Conservation (phyloP, 352 stramenopile species). For the Globisporangium recalcitrans region DNA sequence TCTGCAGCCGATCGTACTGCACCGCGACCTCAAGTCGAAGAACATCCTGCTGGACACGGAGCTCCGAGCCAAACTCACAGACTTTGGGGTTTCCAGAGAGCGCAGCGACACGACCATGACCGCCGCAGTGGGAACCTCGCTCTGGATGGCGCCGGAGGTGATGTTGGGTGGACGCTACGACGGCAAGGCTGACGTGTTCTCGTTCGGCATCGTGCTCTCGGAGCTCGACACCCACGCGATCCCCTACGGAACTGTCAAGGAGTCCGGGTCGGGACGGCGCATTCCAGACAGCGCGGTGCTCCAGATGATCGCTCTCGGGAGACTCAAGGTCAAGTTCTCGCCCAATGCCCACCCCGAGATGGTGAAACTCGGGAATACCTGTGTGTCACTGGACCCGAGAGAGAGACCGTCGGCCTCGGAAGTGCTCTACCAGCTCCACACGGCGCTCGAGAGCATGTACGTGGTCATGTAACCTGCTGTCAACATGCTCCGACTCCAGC, state of each 20-base stretch:
- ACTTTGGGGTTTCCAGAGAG: slow-evolving; percentile 44
- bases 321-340: slow-evolving; percentile 28
- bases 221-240: slow-evolving; percentile 47
- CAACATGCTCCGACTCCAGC: too few species aligned
- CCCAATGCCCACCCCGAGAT: slow-evolving; percentile 20
- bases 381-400: slow-evolving; percentile 37
- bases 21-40: slow-evolving; percentile 59
- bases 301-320: slow-evolving; percentile 29
- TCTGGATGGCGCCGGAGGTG: slow-evolving; percentile 52
- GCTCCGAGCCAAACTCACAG: slow-evolving; percentile 42
- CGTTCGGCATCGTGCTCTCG: slow-evolving; percentile 43
- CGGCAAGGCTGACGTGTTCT: slow-evolving; percentile 42
- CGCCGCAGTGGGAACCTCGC: slow-evolving; percentile 26
- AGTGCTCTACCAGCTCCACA: slow-evolving; percentile 33
- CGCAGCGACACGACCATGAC: slow-evolving; percentile 43
- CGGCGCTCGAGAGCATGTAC: slow-evolving; percentile 15
- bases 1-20: slow-evolving; percentile 33
- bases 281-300: slow-evolving; percentile 28
- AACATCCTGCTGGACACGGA: slow-evolving; percentile 40
- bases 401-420: slow-evolving; percentile 36
- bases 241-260: slow-evolving; percentile 16
- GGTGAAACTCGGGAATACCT: slow-evolving; percentile 34
- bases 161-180: slow-evolving; percentile 44
- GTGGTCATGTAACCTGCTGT: neutral
- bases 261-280: slow-evolving; percentile 20